phyloP scores from a whole-genome alignment of 225 moss, liverwort and hornwort genomes.

The Neckera pumila region DNA sequence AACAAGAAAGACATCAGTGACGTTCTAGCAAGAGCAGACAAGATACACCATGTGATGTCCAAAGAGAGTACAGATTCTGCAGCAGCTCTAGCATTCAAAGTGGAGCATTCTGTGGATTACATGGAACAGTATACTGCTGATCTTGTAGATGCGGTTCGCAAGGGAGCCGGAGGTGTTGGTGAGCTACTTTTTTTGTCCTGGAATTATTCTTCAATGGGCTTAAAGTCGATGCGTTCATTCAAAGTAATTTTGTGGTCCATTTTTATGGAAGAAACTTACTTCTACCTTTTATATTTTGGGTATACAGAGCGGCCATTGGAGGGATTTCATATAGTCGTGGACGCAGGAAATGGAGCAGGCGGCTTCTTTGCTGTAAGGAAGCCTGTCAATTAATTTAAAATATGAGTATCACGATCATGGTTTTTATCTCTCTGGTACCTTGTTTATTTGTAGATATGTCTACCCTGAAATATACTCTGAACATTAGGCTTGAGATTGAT shows the following conservation, averaged over 20 bases:
- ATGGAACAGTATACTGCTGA: slow-evolving; percentile 89
- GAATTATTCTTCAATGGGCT: background rate
- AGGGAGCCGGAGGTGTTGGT: slow-evolving; percentile 77
- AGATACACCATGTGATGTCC: slow-evolving; percentile 54
- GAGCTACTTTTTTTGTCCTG: slow-evolving; percentile 3
- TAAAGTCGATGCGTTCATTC: background rate
- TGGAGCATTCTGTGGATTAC: slow-evolving; percentile 59
- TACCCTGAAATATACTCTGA: background rate
- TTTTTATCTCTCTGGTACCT: background rate
- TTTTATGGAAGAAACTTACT: background rate
- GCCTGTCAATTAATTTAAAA: background rate
- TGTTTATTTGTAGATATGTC: background rate
- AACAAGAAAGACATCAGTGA: slow-evolving; percentile 79
- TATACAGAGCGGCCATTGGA: slow-evolving; percentile 78
- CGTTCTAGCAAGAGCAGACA: slow-evolving; percentile 66
- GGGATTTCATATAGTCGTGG: slow-evolving; percentile 91
- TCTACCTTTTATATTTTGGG: background rate
- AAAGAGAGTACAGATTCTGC: slow-evolving; percentile 25
- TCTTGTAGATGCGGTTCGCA: slow-evolving; percentile 85
- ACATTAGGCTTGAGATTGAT: background rate
- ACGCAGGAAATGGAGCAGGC: slow-evolving; percentile 96
- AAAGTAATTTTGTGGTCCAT: background rate
- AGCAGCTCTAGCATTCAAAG: slow-evolving; percentile 21
- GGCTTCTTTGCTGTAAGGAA: slow-evolving; percentile 87
- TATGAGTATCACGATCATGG: background rate